Base-by-base conservation (phyloP, 257 asterid species). In the Ballota nigra region DNA sequence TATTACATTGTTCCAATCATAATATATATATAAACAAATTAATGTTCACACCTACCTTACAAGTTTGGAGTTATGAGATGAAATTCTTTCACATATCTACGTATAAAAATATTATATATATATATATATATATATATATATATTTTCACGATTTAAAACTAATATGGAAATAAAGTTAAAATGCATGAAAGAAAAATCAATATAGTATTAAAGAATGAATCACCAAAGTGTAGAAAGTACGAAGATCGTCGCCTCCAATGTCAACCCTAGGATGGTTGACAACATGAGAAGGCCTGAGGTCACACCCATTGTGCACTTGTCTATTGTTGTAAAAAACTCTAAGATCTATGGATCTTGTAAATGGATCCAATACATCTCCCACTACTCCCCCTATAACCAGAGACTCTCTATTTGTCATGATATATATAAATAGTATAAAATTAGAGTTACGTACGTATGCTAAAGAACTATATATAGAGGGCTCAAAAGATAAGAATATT, bases 311-410 rank as follows among this genome's bases (percentile, higher is more conserved):
- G 20, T 8, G 81, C 3, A 83, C 79, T 13, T 77, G 85, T 9
- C 77, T 58, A 28, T 31, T 49, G 36, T 29, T 67, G 61, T 83
- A 81, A 5, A 5, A 1, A 0, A 85, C 78, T 7, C 76, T 63
- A 23, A 85, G 81, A 9, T 2, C 8, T 2, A 83, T 69, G 15
- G 88, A 79, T 58, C 76, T 65, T 1, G 87, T 81, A 64, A 89
- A 89, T 0, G 83, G 86, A 63, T 85, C 88, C 83, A 89, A 75
- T 3, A 89, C 91, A 33, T 87, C 91, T 2, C 94, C 88, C 0
- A 85, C 63, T 13, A 89, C 86, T 1, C 93, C 47, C 23, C 91
- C 89, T 0, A 88, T 83, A 1, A 77, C 85, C 0, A 86, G 84
- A 4, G 92, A 86, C 51, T 88, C 82, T 34, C 80, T 70, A 8